Conservation (phyloP, 495 filamentous ascomycete species). For the Talaromyces ruber region DNA sequence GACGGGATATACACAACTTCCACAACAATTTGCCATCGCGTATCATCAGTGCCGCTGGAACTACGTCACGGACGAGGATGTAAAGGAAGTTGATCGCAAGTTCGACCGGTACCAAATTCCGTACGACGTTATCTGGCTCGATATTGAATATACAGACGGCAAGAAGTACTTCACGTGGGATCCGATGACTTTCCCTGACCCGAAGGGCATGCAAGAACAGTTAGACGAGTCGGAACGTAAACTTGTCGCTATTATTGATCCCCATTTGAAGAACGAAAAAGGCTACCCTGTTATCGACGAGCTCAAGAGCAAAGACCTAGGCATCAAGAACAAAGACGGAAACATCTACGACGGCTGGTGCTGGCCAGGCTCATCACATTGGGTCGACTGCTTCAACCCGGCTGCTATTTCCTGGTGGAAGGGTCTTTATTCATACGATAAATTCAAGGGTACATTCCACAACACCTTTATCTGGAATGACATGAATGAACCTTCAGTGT, state of each 20-base stretch:
- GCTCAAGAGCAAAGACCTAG: constrained; percentile 73
- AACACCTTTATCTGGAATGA: constrained; percentile 98
- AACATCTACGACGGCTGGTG: constrained; percentile 93
- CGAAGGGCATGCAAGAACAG: constrained; percentile 78
- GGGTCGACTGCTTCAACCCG: constrained; percentile 92
- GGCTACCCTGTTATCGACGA: constrained; percentile 70
- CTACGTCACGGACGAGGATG: constrained; percentile 92
- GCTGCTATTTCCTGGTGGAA: constrained; percentile 84
- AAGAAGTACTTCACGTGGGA: constrained; percentile 99
- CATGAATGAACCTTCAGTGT: constrained; percentile 99
- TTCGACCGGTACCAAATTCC: constrained; percentile 93
- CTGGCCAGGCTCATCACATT: constrained; percentile 94
- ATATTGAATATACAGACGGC: constrained; percentile 92
- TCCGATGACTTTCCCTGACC: constrained; percentile 72
- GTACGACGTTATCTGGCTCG: constrained; percentile 98
- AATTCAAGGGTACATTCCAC: constrained; percentile 69
- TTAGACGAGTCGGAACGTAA: constrained; percentile 77
- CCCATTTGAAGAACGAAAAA: constrained; percentile 89
- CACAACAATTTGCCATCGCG: constrained; percentile 81
- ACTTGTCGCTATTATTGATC: constrained; percentile 90
- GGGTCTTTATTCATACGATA: constrained; percentile 74
- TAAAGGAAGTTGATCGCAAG: constrained; percentile 90
- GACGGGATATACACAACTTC: constrained; percentile 88
- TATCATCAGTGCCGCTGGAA: constrained; percentile 99
- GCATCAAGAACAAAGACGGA: constrained; percentile 80